Evolutionary conservation across 371 early-diverging fungal species (phyloP).

Genomic region (Mucor saturninus): DNA sequence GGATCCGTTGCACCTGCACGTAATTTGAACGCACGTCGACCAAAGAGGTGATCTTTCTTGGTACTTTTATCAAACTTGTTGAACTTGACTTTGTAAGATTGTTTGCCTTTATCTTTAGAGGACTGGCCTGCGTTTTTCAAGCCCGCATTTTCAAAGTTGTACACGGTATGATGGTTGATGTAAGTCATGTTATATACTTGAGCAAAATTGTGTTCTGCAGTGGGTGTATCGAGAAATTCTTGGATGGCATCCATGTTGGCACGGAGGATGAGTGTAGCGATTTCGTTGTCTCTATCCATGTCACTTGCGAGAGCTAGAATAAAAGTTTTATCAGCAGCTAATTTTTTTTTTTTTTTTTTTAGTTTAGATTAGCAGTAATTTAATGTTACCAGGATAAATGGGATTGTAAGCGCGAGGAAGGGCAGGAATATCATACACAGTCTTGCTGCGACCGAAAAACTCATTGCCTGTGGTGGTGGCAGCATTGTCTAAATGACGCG

Average conservation of each 20-base stretch:
- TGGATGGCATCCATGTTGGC: conserved; percentile 40
- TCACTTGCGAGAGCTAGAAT: conserved; percentile 31
- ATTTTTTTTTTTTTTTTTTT: not conserved
- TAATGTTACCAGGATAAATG: conserved; percentile 43
- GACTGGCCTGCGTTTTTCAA: conserved; percentile 58
- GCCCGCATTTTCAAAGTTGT: conserved; percentile 45
- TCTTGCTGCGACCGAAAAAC: conserved; percentile 49
- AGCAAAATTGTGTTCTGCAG: conserved; percentile 33
- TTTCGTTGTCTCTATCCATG: conserved; percentile 37
- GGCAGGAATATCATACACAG: conserved; percentile 46
- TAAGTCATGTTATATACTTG: conserved; percentile 48
- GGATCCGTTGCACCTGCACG: conserved; percentile 59
- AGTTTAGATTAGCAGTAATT: not conserved
- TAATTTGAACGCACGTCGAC: conserved; percentile 54
- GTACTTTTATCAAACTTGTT: conserved; percentile 37
- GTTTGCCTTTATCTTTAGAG: conserved; percentile 56
- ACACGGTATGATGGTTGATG: conserved; percentile 49
- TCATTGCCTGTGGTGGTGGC: conserved; percentile 53
- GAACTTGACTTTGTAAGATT: conserved; percentile 55
- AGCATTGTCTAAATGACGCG: conserved; percentile 38
- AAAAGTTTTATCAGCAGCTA: no score
- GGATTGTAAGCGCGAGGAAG: conserved; percentile 56
- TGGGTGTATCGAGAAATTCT: conserved; percentile 32
- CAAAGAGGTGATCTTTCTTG: conserved; percentile 29
- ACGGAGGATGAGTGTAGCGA: conserved; percentile 52